phyloP scores from a whole-genome alignment of 352 stramenopile genomes.

The Pythium pyrilobum region DNA sequence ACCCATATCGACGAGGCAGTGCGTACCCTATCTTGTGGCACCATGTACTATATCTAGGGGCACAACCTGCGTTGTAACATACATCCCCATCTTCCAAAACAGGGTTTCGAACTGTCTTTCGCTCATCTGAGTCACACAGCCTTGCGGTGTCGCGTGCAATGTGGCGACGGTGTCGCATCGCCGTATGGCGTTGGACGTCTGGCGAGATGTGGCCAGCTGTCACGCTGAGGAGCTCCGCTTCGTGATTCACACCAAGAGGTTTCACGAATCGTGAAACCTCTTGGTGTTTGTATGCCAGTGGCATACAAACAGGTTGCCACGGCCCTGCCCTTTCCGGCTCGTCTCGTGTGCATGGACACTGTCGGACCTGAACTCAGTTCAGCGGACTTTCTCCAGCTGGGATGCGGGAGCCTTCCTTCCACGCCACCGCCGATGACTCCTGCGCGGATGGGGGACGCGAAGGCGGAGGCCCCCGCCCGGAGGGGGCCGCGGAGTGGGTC shows the following conservation, averaged over 20 bases:
- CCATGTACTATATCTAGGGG: background rate
- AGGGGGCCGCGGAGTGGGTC: no score
- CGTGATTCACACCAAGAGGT: background rate
- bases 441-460: background rate
- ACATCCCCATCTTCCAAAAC: background rate
- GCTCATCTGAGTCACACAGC: background rate
- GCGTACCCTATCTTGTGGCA: background rate
- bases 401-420: conserved; percentile 1
- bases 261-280: background rate
- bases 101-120: background rate
- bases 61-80: conserved; percentile 6
- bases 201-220: background rate
- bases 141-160: background rate
- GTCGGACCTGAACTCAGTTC: background rate
- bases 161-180: background rate
- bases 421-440: conserved; percentile 2
- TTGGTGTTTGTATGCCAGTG: no score
- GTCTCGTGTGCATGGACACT: background rate
- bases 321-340: no score
- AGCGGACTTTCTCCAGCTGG: background rate
- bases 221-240: background rate
- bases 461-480: no score
- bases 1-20: background rate
- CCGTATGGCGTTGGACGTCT: conserved; percentile 6
- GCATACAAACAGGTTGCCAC: no score